Conservation (phyloP, 768 basidiomycete species). For the Lactarius vividus region DNA sequence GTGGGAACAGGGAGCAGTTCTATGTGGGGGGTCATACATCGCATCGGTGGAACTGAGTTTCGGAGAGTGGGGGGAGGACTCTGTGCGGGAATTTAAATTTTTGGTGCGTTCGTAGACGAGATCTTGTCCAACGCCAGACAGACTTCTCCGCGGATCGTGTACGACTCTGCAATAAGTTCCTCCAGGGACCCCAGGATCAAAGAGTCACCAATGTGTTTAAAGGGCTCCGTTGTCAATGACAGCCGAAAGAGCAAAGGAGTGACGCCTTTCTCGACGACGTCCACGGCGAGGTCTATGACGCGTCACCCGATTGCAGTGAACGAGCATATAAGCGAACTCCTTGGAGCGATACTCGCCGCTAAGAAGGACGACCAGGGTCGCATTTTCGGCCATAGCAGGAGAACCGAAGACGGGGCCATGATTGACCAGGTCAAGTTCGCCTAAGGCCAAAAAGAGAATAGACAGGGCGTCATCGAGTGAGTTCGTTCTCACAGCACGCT, state of each 20-base stretch:
- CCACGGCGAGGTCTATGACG: conserved; percentile 76
- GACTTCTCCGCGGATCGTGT: conserved; percentile 83
- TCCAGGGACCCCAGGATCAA: conserved; percentile 76
- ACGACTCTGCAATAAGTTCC: conserved; percentile 75
- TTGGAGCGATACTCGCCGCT: conserved; percentile 81
- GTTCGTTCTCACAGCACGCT: background rate
- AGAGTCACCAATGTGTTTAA: conserved; percentile 80
- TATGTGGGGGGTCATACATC: conserved; percentile 28
- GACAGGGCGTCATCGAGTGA: conserved; percentile 2
- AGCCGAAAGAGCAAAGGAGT: background rate
- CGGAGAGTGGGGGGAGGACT: no score
- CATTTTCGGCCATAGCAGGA: conserved; percentile 61
- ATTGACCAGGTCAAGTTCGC: conserved; percentile 67
- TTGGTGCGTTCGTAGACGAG: conserved; percentile 55
- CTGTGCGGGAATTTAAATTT: conserved; percentile 19
- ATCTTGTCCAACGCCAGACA: conserved; percentile 68
- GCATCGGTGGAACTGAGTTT: no score
- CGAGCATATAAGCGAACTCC: conserved; percentile 71
- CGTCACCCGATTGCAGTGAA: conserved; percentile 78
- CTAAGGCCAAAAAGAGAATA: conserved; percentile 34
- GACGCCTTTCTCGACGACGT: conserved; percentile 78
- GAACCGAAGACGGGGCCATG: conserved; percentile 77
- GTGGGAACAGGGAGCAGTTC: conserved; percentile 73
- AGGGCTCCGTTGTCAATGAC: conserved; percentile 25
- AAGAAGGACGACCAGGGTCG: conserved; percentile 70